Evolutionary conservation across 306 rosid genomes (phyloP).

Genomic region (Gleditsia sinensis): DNA sequence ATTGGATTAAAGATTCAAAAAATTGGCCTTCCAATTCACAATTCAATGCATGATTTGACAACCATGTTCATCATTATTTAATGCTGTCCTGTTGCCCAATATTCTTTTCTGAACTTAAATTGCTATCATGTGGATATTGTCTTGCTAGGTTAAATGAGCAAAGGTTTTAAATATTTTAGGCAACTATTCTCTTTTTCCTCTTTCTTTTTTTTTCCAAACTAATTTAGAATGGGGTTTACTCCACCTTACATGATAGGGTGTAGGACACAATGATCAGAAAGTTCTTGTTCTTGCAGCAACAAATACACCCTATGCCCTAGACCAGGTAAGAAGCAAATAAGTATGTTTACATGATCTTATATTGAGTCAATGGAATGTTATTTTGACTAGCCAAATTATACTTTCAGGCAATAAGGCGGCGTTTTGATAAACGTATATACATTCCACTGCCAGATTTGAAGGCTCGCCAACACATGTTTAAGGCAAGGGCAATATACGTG

Average conservation of each 20-base stretch:
- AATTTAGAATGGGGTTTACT: slow-evolving; percentile 28
- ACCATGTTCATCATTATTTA: not conserved
- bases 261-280: slow-evolving; percentile 91
- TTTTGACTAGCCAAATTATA: slow-evolving; percentile 39
- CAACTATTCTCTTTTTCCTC: not conserved
- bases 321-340: slow-evolving; percentile 65
- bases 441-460: slow-evolving; percentile 96
- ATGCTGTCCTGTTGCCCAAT: not conserved
- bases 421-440: slow-evolving; percentile 97
- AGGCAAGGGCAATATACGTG: slow-evolving; percentile 53
- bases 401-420: slow-evolving; percentile 93
- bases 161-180: not conserved
- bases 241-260: slow-evolving; percentile 62
- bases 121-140: not conserved
- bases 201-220: slow-evolving; percentile 1
- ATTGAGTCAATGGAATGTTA: slow-evolving; percentile 18
- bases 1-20: not conserved
- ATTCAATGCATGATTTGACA: not conserved
- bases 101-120: slow-evolving; percentile 10
- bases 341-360: slow-evolving; percentile 12
- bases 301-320: slow-evolving; percentile 95
- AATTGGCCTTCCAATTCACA: not conserved
- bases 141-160: not conserved
- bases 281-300: slow-evolving; percentile 99
- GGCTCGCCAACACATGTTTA: slow-evolving; percentile 99